Conservation (phyloP, 2,329 filamentous ascomycete species). For the Xylariaceae sp. region DNA sequence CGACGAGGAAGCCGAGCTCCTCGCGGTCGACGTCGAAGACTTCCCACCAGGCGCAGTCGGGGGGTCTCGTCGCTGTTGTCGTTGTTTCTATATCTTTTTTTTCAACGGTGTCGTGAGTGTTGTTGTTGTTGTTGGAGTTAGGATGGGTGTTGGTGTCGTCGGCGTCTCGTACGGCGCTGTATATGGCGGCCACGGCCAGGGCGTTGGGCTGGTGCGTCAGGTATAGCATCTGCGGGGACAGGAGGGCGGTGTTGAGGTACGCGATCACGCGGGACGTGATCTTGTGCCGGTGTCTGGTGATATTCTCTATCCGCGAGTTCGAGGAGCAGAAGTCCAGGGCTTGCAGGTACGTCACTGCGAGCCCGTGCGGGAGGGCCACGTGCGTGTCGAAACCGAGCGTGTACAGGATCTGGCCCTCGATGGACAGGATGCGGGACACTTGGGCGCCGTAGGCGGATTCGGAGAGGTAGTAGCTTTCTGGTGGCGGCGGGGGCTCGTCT, state of each 20-base stretch:
- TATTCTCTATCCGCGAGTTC: no score
- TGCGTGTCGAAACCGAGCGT: constrained; percentile 77
- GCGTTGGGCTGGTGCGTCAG: constrained; percentile 85
- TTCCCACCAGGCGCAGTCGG: constrained; percentile 91
- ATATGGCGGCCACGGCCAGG: constrained; percentile 83
- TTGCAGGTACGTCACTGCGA: constrained; percentile 89
- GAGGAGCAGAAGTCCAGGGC: constrained; percentile 61
- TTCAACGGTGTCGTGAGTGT: no score
- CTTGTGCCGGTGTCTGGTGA: constrained; percentile 39
- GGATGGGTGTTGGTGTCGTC: no score
- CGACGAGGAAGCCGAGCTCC: constrained; percentile 87
- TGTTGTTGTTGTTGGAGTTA: no score
- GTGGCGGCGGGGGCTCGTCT: constrained; percentile 42
- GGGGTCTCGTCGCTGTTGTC: constrained; percentile 66
- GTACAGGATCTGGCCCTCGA: constrained; percentile 72
- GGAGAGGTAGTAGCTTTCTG: constrained; percentile 63
- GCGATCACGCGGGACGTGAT: constrained; percentile 63
- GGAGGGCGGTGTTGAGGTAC: constrained; percentile 78
- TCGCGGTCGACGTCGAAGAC: constrained; percentile 95
- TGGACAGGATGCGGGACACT: constrained; percentile 59
- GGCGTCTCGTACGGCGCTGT: constrained; percentile 73
- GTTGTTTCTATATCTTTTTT: no score
- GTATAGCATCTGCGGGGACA: constrained; percentile 85
- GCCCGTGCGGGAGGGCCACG: constrained; percentile 76
- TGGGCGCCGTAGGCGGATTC: constrained; percentile 66